Percentiles rank a stretch among this genome's conserved stretches.
Conservation (phyloP, 148 eudicot species). For the Spergularia marina region DNA sequence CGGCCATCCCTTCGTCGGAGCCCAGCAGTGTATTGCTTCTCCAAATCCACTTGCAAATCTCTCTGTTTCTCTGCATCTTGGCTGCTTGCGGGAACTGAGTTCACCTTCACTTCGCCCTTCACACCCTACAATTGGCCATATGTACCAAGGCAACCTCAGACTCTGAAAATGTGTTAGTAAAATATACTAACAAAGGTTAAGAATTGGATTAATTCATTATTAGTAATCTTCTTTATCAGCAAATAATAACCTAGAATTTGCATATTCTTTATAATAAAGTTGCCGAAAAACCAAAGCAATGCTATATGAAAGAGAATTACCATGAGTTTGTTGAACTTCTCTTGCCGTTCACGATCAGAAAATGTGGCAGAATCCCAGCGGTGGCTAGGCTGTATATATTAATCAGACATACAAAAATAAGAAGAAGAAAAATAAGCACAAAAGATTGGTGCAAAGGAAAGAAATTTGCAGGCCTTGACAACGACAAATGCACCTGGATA, state of each 20-base stretch:
- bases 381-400: constrained; percentile 56
- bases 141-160: constrained; percentile 99
- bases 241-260: neutral
- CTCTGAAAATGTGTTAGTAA: constrained; percentile 95
- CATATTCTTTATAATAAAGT: neutral
- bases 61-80: constrained; percentile 69
- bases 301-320: constrained; percentile 43
- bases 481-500: neutral
- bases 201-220: neutral
- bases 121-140: constrained; percentile 99
- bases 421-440: constrained; percentile 24
- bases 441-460: constrained; percentile 4
- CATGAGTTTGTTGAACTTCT: constrained; percentile 98
- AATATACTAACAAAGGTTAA: constrained; percentile 12
- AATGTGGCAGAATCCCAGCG: constrained; percentile 75
- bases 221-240: neutral
- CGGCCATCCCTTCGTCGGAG: constrained; percentile 94
- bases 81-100: constrained; percentile 35
- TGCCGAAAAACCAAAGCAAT: neutral
- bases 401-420: constrained; percentile 21
- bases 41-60: constrained; percentile 79
- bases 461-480: neutral
- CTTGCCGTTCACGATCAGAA: constrained; percentile 89
- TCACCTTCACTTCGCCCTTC: constrained; percentile 68
- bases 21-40: constrained; percentile 95